Percentiles rank a stretch among this genome's conserved stretches.
phyloP scores from a whole-genome alignment of 2,329 filamentous ascomycete species.

The Sclerotinia nivalis region DNA sequence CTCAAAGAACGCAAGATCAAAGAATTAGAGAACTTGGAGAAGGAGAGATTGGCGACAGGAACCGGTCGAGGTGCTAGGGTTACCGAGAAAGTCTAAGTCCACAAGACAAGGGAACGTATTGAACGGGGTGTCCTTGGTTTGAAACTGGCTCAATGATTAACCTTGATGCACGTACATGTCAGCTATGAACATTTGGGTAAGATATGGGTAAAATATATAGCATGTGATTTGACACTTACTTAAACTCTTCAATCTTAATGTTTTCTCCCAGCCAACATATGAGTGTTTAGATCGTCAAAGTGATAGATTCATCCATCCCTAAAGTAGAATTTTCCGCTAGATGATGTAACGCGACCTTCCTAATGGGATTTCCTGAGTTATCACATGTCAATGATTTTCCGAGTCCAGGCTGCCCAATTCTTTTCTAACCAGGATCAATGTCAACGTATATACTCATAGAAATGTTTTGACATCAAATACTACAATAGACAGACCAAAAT shows the following conservation, averaged over 20 bases:
- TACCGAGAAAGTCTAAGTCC: conserved; percentile 17
- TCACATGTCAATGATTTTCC: not conserved
- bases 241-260: not conserved
- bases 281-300: not conserved
- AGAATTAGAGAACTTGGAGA: conserved; percentile 35
- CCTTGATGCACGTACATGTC: not conserved
- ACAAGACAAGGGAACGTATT: not conserved
- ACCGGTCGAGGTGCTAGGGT: not conserved
- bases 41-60: conserved; percentile 23
- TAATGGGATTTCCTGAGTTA: too few relatives aligned
- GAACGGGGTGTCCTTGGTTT: not conserved
- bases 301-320: not conserved
- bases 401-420: not conserved
- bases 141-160: not conserved
- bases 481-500: too few relatives aligned
- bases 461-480: too few relatives aligned
- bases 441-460: too few relatives aligned
- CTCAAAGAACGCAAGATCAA: conserved; percentile 44
- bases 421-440: too few relatives aligned
- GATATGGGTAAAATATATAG: not conserved
- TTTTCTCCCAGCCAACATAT: not conserved
- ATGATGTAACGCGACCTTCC: not conserved
- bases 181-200: not conserved
- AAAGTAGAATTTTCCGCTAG: not conserved
- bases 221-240: not conserved